phyloP scores from a whole-genome alignment of 164 flowering plant species.

The Sedum album region DNA sequence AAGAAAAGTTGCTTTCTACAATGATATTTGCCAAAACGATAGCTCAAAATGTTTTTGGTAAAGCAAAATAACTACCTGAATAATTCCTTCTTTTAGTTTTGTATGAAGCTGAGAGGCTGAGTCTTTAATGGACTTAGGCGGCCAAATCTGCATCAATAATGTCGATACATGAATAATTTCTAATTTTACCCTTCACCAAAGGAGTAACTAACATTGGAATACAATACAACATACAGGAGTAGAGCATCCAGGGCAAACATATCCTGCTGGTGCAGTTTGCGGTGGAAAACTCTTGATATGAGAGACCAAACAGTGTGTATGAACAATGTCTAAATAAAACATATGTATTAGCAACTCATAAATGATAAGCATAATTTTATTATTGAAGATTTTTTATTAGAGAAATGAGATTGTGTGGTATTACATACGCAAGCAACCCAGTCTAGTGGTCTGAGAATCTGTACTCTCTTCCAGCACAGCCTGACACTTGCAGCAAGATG shows the following conservation, averaged over 20 bases:
- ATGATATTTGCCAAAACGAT: background rate
- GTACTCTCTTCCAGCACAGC: slow-evolving; percentile 52
- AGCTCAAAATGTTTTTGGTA: background rate
- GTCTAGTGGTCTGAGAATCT: slow-evolving; percentile 63
- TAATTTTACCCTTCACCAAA: background rate
- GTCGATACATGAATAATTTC: slow-evolving; percentile 7
- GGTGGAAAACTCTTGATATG: slow-evolving; percentile 83
- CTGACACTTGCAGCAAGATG: slow-evolving; percentile 73
- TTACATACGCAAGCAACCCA: slow-evolving; percentile 98
- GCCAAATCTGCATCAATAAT: slow-evolving; percentile 79
- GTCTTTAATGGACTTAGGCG: slow-evolving; percentile 92
- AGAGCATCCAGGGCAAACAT: slow-evolving; percentile 80
- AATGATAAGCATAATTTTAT: slow-evolving; percentile 1
- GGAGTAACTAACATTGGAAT: background rate
- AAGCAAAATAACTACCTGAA: slow-evolving; percentile 43
- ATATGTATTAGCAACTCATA: background rate
- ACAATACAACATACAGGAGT: slow-evolving; percentile 50
- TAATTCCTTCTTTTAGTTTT: slow-evolving; percentile 75
- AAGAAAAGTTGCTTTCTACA: background rate
- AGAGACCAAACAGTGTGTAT: slow-evolving; percentile 81
- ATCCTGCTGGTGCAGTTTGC: slow-evolving; percentile 95
- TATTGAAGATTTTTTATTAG: background rate
- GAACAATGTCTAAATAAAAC: slow-evolving; percentile 58
- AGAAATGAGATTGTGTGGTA: background rate
- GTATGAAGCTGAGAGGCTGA: slow-evolving; percentile 85